Evolutionary conservation across 2,329 filamentous ascomycete species (phyloP).

Genomic region (Ophiostoma sp.): DNA sequence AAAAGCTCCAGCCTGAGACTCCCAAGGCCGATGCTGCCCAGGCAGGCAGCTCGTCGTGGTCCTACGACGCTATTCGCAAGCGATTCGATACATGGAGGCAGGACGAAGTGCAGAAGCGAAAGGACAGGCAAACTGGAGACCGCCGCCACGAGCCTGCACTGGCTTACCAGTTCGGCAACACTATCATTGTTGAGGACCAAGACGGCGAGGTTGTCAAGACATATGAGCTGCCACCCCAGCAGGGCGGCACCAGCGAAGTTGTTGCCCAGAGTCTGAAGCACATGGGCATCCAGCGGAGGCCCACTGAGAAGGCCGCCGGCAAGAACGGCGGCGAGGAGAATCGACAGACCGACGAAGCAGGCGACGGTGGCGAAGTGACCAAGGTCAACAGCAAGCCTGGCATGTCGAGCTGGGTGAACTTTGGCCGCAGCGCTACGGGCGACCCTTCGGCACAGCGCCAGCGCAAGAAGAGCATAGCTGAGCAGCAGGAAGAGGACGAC

Average conservation of each 20-base stretch:
- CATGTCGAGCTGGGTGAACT: slow-evolving; percentile 50
- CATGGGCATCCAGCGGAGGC: slow-evolving; percentile 49
- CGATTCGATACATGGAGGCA: slow-evolving; percentile 50
- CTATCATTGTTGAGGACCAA: slow-evolving; percentile 81
- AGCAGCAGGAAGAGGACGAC: slow-evolving; percentile 57
- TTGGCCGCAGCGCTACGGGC: slow-evolving; percentile 33
- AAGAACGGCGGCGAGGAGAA: slow-evolving; percentile 26
- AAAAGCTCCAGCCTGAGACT: slow-evolving; percentile 26
- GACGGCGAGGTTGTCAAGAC: slow-evolving; percentile 80
- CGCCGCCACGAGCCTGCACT: slow-evolving; percentile 66
- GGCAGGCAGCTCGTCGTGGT: slow-evolving; percentile 36
- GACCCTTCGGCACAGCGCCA: slow-evolving; percentile 31
- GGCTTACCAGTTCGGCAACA: slow-evolving; percentile 81
- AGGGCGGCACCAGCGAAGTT: slow-evolving; percentile 33
- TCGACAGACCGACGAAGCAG: slow-evolving; percentile 32
- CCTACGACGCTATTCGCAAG: slow-evolving; percentile 45
- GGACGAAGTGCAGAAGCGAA: slow-evolving; percentile 58
- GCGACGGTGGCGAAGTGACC: slow-evolving; percentile 25
- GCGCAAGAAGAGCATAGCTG: slow-evolving; percentile 40
- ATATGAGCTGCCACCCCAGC: slow-evolving; percentile 62
- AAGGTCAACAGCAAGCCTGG: slow-evolving; percentile 37
- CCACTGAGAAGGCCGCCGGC: slow-evolving; percentile 26
- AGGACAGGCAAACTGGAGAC: slow-evolving; percentile 51
- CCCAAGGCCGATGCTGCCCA: slow-evolving; percentile 33
- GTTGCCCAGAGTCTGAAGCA: slow-evolving; percentile 48